Percentiles rank a stretch among this genome's conserved stretches.
Evolutionary conservation across 2,329 filamentous ascomycete species (phyloP).

Genomic region (Aureobasidium sp.): DNA sequence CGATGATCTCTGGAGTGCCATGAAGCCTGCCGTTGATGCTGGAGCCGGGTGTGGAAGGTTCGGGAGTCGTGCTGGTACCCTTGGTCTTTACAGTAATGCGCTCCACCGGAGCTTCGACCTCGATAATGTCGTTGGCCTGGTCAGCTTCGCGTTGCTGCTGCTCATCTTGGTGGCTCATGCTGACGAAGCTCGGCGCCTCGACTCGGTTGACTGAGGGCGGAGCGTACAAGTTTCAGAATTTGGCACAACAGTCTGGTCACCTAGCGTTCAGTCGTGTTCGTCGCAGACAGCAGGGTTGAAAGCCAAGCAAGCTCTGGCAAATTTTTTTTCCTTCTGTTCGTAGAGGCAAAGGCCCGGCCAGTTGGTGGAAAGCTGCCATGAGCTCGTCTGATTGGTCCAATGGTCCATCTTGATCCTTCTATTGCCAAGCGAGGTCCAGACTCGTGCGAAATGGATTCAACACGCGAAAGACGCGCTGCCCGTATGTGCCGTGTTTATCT

Average conservation of each 20-base stretch:
- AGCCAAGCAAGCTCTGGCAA: not conserved
- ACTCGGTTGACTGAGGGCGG: not conserved
- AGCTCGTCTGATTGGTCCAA: not conserved
- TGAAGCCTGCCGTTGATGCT: slow-evolving; percentile 20
- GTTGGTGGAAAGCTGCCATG: not conserved
- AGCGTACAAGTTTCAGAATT: too few relatives aligned
- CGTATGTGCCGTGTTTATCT: not conserved
- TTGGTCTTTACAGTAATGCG: slow-evolving; percentile 26
- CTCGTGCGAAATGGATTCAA: not conserved
- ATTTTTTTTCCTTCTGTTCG: not conserved
- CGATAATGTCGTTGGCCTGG: slow-evolving; percentile 15
- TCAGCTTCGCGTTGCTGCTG: not conserved
- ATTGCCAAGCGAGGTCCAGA: slow-evolving; percentile 7
- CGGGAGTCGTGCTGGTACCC: slow-evolving; percentile 18
- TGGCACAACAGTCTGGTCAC: not conserved
- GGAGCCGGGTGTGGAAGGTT: slow-evolving; percentile 17
- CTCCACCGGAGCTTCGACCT: slow-evolving; percentile 18
- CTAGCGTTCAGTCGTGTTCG: not conserved
- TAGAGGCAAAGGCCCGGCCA: not conserved
- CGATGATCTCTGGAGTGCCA: slow-evolving; percentile 30
- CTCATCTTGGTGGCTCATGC: not conserved
- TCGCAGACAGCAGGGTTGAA: not conserved
- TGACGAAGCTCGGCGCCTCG: not conserved
- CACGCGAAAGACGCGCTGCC: not conserved
- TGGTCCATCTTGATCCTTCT: not conserved